Base-by-base conservation (phyloP, 2,329 filamentous ascomycete species). In the Colletotrichum spinosum region DNA sequence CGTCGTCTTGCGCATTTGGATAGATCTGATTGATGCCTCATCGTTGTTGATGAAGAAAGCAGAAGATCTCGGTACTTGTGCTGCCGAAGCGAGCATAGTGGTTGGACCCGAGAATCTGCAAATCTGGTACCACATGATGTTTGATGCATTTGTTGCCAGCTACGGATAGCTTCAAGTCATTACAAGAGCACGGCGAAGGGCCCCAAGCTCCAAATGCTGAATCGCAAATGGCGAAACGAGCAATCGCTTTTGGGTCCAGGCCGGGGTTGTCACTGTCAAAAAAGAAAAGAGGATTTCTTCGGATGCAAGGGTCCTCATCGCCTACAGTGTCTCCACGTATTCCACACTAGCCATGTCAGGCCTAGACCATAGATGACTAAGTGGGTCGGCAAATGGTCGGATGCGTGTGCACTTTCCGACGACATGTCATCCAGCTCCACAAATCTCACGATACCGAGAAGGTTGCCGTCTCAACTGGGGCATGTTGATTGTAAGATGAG, bases 371-470 rank as follows among this genome's bases (percentile, higher is more conserved):
- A 33, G 48, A 38, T 42, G 35, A 63, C 33, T 38, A 35, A 63
- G 39, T 10, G 15, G 33, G 9, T 44, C 10, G 33, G 17, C 15
- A 12, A 12, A 13, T 15, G 12, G 50, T 33, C 33, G 38, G 39
- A 6, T 34, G 38, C 44, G 34, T 49, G 34, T 63, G 37, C 59
- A 42, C 34, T 49, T 53, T 50, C 54, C 54, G 50, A 67, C 64
- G 60, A 59, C 64, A 59, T 46, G 48, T 65, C 64, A 33, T 51
- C 60, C 39, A 54, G 59, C 42, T 37, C 35, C 6, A 15, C n/a
- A 25, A 9, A n/a, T 44, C 33, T 25, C 25, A 25, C 25, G 25
- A 25, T 25, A 5, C 4, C 25, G 25, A 25, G 4, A 25, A 5
- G 25, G 25, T 25, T 25, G 25, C 25, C 25, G 25, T 25, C 25